These are phyloP conservation scores for Ailanthus altissimus DNA, from an alignment of 345 rosid species.

Conservation along the genomic window DNA sequence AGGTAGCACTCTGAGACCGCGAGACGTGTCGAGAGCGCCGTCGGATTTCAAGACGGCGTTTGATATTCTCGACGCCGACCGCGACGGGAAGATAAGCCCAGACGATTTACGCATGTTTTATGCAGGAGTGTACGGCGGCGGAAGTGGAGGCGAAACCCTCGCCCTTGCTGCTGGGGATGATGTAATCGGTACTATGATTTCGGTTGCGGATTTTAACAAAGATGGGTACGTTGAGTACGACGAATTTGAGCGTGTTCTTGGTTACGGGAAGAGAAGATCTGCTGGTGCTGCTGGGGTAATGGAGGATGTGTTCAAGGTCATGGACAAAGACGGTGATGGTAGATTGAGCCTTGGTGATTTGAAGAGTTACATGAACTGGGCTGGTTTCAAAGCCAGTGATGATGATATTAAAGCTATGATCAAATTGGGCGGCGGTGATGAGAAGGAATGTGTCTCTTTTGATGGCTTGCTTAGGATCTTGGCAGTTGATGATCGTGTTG, in stretches of 20 bases:
- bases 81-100: conserved; percentile 83
- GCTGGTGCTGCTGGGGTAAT: conserved; percentile 24
- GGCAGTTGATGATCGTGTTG: conserved; percentile 37
- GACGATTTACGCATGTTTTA: conserved; percentile 68
- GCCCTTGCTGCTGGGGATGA: conserved; percentile 35
- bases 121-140: conserved; percentile 31
- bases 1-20: conserved; percentile 25
- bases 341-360: conserved; percentile 60
- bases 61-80: conserved; percentile 82
- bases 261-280: conserved; percentile 10
- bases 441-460: conserved; percentile 48
- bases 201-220: conserved; percentile 66
- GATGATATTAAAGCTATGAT: conserved; percentile 79
- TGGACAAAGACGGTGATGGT: conserved; percentile 91
- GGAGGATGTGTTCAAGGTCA: conserved; percentile 67
- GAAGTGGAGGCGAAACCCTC: conserved; percentile 9
- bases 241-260: conserved; percentile 71
- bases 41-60: conserved; percentile 60
- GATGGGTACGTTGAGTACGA: conserved; percentile 88
- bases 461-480: conserved; percentile 59
- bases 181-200: conserved; percentile 67
- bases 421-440: conserved; percentile 55
- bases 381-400: conserved; percentile 57
- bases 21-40: conserved; percentile 17
- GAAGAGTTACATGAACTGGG: conserved; percentile 65